Base-by-base conservation (phyloP, 306 rosid genomes). In the Sindora glabra region DNA sequence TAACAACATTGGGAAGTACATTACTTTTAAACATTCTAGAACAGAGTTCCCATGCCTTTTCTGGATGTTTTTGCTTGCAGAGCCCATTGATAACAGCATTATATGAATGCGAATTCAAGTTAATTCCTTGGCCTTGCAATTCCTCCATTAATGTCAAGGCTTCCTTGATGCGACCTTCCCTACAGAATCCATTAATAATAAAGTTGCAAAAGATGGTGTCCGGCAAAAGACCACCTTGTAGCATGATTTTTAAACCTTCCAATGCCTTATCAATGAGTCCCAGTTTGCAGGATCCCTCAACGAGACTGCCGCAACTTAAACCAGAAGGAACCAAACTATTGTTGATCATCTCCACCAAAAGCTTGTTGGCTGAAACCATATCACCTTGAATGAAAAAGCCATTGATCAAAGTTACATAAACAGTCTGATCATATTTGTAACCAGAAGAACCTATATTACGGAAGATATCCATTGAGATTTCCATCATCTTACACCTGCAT, bases 21-120 rank as follows among this genome's bases (percentile, higher is more conserved):
- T 79, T 82, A 63, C 59, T 66, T 82, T 85, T 85, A 8, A 85
- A 69, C 94, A 85, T 85, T 56, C 63, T 46, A 19, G 89, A 89
- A 54, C 82, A 57, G 53, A 85, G 62, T 65, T 76, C 82, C 82
- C 73, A 81, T 19, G 79, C 80, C 49, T 56, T 74, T 45, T 82
- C 65, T 48, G 75, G 51, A 59, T 59, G 61, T 54, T 74, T 29
- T 69, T 65, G 78, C 65, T 68, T 70, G 62, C 86, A 85, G 52
- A 85, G 74, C 68, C 26, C 59, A 24, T 59, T 34, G 67, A 85
- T 74, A 56, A 82, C 33, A 26, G 78, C 67, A 69, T 77, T 72
- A 71, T 71, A 82, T 48, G 89, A 77, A 67, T 68, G 73, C 11
- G 79, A 34, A 75, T 82, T 77, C 34, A 78, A 77, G 70, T 46